Base-by-base conservation (phyloP, 192 early-diverging fungal species). In the Allomyces macrogynus region DNA sequence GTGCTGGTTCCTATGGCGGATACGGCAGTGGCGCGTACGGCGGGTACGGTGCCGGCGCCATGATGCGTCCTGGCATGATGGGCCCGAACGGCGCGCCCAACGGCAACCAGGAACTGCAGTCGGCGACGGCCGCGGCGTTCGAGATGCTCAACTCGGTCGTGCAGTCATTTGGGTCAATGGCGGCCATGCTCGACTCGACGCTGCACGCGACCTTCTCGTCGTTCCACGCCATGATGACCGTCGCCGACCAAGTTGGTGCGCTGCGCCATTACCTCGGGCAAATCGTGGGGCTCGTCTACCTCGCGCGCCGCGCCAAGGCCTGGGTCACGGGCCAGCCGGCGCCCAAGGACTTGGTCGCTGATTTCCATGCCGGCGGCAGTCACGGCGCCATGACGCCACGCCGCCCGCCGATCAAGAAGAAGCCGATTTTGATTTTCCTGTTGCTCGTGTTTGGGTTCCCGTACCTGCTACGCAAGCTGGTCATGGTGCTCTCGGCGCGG, bases 171-270 rank as follows among this genome's bases (percentile, higher is more conserved):
- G 92, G 88, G 42, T 93, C 93, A 10, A 94, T 99, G 77, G 84
- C 92, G 11, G 91, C 91, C 63, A 99, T 99, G 95, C 84, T 99
- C 26, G 95, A 96, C 65, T 93, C 91, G 1, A 99, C 95, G 5
- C 95, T 92, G 71, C 88, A 92, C 78, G 92, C 95, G 22, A 99
- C 95, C 0, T 89, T 93, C 71, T 89, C 88, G 11, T 86, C 80
- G 10, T 89, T 89, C 65, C 88, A 94, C 89, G 89, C 92, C 18
- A 93, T 97, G 82, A 84, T 97, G 20, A 93, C 92, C 54, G 91
- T 99, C 23, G 91, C 90, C 57, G 95, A 99, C 67, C 95, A 99
- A 73, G 89, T 99, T 67, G 89, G 92, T 16, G 80, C 90, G 72
- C 70, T 99, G 24, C 81, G 89, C 26, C 81, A 73, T 25, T 92